Evolutionary conservation across 768 basidiomycete species (phyloP).

Genomic region (Tulasnella sp.): DNA sequence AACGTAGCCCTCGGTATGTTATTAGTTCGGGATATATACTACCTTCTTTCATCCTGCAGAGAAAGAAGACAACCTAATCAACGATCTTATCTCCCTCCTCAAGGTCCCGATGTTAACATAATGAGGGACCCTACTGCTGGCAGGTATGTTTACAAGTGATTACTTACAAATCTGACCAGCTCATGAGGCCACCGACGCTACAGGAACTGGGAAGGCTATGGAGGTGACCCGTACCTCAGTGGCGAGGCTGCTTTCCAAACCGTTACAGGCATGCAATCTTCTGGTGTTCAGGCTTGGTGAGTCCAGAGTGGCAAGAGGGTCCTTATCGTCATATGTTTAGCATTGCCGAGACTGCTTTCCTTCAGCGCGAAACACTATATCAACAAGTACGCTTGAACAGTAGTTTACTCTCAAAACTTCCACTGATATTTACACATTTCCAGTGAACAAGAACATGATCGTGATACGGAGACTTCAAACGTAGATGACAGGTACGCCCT

Average conservation of each 20-base stretch:
- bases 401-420: not conserved
- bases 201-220: conserved; percentile 20
- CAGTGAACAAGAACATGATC: conserved; percentile 19
- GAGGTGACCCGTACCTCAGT: conserved; percentile 22
- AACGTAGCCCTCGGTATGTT: conserved; percentile 27
- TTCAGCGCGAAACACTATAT: conserved; percentile 22
- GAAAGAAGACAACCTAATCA: not conserved
- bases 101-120: not conserved
- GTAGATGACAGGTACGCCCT: conserved; percentile 16
- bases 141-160: not conserved
- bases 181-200: conserved; percentile 15
- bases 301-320: not conserved
- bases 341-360: not conserved
- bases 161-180: conserved; percentile 7
- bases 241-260: conserved; percentile 22
- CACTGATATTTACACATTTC: not conserved
- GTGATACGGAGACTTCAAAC: conserved; percentile 9
- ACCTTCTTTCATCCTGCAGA: not conserved
- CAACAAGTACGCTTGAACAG: conserved; percentile 10
- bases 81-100: not conserved
- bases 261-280: conserved; percentile 20
- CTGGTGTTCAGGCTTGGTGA: conserved; percentile 22
- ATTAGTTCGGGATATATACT: no score
- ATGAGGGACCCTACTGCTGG: not conserved
- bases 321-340: not conserved